Evolutionary conservation across 352 stramenopile genomes (phyloP).

Genomic region (Thalassiosira exigua): DNA sequence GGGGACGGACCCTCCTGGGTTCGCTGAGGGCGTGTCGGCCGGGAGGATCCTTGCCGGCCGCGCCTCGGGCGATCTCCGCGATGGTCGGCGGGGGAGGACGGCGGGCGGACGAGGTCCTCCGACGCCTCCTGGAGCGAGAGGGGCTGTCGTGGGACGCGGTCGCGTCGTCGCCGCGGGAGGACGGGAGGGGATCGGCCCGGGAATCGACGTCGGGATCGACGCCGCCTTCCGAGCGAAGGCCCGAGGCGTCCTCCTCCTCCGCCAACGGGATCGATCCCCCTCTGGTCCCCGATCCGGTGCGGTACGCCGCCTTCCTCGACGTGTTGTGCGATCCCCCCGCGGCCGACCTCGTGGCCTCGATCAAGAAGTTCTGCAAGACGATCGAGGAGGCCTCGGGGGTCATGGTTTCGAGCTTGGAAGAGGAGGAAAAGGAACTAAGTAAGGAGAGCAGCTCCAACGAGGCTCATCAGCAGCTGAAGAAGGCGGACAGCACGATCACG

Average conservation of each 20-base stretch:
- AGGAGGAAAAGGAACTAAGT: constrained; percentile 1
- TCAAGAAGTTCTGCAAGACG: constrained; percentile 58
- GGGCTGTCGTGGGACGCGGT: constrained; percentile 6
- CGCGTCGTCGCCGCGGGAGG: background rate
- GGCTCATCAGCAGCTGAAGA: background rate
- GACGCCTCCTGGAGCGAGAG: constrained; percentile 3
- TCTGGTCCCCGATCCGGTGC: background rate
- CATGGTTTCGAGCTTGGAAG: constrained; percentile 23
- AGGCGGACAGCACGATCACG: background rate
- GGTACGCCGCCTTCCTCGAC: constrained; percentile 41
- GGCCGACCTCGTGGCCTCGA: constrained; percentile 50
- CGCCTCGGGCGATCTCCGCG: constrained; percentile 28
- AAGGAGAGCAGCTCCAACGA: background rate
- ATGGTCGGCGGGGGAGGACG: constrained; percentile 18
- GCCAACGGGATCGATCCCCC: background rate
- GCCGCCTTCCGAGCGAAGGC: background rate
- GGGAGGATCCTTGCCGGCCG: constrained; percentile 21
- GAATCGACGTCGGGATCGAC: background rate
- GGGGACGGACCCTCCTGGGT: too few species aligned
- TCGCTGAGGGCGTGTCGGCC: constrained; percentile 19
- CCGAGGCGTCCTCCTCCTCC: background rate
- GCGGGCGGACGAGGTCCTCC: background rate
- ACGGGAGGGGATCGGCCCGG: background rate
- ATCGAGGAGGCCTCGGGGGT: constrained; percentile 48
- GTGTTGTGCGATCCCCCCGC: constrained; percentile 39